These are phyloP conservation scores for Pinus tabuliformis DNA, from an alignment of 75 land plant species.

Conservation along the genomic window DNA sequence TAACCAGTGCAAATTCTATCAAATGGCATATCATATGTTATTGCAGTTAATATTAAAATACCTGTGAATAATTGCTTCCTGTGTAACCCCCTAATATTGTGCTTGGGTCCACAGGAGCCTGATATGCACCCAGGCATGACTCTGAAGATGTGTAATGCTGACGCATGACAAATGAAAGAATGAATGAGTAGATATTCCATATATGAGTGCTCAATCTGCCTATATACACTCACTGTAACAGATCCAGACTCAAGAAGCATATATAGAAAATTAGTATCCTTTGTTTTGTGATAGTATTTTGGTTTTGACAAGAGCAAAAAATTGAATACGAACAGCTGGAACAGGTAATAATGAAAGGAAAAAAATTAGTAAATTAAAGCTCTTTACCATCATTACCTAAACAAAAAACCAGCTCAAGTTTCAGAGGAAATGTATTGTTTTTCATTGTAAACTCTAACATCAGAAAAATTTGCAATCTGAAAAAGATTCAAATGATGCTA, in stretches of 20 bases:
- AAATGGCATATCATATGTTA: neutral
- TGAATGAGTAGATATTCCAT: neutral
- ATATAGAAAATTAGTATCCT: neutral
- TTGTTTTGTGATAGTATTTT: neutral
- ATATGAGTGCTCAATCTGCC: neutral
- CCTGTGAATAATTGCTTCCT: slow-evolving; percentile 87
- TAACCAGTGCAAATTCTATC: neutral
- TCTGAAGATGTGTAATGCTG: slow-evolving; percentile 90
- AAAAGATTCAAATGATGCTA: neutral
- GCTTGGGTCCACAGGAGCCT: slow-evolving; percentile 91
- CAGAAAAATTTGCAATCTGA: neutral
- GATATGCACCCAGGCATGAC: slow-evolving; percentile 81
- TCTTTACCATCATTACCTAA: neutral
- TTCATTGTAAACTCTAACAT: neutral
- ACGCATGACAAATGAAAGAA: neutral
- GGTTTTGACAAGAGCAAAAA: neutral
- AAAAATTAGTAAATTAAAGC: neutral
- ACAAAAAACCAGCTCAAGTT: neutral
- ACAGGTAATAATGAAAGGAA: neutral
- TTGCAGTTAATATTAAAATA: slow-evolving; percentile 5
- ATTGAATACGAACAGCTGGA: neutral
- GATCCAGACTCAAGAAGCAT: neutral
- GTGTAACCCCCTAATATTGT: slow-evolving; percentile 87
- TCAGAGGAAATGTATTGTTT: neutral
- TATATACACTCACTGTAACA: no score